phyloP scores from a whole-genome alignment of 164 flowering plant species.

The Aristolochia fimbriata region DNA sequence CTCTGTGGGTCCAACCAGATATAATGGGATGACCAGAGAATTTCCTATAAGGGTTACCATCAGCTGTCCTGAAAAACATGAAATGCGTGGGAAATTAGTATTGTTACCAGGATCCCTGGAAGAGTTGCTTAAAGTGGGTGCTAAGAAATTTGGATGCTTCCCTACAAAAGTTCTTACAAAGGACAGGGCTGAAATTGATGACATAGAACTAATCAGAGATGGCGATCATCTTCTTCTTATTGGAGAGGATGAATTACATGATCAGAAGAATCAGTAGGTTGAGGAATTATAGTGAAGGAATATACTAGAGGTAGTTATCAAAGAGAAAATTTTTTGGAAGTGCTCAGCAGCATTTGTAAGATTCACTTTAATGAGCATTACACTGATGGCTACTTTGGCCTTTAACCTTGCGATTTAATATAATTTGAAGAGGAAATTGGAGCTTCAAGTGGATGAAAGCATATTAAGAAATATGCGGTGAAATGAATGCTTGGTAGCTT shows the following conservation, averaged over 20 bases:
- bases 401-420: too few relatives aligned
- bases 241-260: slow-evolving; percentile 12
- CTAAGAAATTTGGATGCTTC: slow-evolving; percentile 37
- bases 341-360: too few relatives aligned
- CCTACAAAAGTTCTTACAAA: slow-evolving; percentile 35
- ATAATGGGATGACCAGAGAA: not conserved
- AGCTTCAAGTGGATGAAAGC: too few relatives aligned
- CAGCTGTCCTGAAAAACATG: slow-evolving; percentile 48
- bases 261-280: not conserved
- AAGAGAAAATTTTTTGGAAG: not conserved
- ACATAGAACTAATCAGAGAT: slow-evolving; percentile 56
- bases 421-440: too few relatives aligned
- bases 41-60: slow-evolving; percentile 42
- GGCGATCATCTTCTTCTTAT: slow-evolving; percentile 68
- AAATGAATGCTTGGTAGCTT: too few relatives aligned
- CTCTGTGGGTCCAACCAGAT: not conserved
- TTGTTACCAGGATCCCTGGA: slow-evolving; percentile 42
- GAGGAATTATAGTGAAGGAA: not conserved
- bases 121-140: slow-evolving; percentile 47
- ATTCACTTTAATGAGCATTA: too few relatives aligned
- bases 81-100: slow-evolving; percentile 41
- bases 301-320: not conserved
- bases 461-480: too few relatives aligned
- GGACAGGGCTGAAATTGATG: slow-evolving; percentile 63
- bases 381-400: too few relatives aligned